Percentiles rank a stretch among this genome's conserved stretches.
These are phyloP conservation scores for Fusarium nodosum DNA, from an alignment of 2,329 filamentous ascomycete species.

Conservation along the genomic window DNA sequence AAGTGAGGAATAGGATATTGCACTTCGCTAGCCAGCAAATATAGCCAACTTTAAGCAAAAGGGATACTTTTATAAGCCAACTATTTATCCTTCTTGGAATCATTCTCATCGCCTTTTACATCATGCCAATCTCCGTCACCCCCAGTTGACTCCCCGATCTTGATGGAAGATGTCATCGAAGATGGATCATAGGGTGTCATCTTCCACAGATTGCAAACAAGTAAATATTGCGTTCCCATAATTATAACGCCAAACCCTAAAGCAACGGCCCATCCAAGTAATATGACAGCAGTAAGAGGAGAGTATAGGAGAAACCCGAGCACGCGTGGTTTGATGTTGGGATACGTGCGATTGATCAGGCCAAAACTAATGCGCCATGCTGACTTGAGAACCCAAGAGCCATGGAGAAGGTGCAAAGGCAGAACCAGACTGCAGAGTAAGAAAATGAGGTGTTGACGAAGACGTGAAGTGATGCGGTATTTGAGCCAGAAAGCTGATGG, in stretches of 20 bases:
- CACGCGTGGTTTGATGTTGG: constrained; percentile 7
- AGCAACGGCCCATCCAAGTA: constrained; percentile 1
- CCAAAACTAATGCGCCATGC: constrained; percentile 23
- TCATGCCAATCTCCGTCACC: not conserved
- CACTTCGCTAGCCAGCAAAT: not conserved
- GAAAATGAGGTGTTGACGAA: constrained; percentile 6
- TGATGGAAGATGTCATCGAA: not conserved
- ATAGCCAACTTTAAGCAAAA: too few species aligned
- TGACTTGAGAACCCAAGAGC: constrained; percentile 28
- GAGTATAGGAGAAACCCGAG: constrained; percentile 26
- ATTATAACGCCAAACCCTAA: not conserved
- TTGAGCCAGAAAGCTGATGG: constrained; percentile 7
- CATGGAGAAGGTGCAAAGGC: constrained; percentile 22
- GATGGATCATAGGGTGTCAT: not conserved
- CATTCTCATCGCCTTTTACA: not conserved
- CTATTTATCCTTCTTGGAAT: not conserved
- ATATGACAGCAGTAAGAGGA: not conserved
- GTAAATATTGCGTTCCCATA: not conserved
- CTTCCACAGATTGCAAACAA: constrained; percentile 8
- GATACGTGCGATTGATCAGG: constrained; percentile 28
- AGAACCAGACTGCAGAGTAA: not conserved
- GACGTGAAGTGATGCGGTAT: constrained; percentile 20
- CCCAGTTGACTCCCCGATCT: not conserved
- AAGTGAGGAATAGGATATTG: too few species aligned
- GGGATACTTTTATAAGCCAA: too few species aligned